Percentiles rank a stretch among this genome's conserved stretches.
phyloP scores from a whole-genome alignment of 805 yeast species.

The Saccharomycopsis microspora region DNA sequence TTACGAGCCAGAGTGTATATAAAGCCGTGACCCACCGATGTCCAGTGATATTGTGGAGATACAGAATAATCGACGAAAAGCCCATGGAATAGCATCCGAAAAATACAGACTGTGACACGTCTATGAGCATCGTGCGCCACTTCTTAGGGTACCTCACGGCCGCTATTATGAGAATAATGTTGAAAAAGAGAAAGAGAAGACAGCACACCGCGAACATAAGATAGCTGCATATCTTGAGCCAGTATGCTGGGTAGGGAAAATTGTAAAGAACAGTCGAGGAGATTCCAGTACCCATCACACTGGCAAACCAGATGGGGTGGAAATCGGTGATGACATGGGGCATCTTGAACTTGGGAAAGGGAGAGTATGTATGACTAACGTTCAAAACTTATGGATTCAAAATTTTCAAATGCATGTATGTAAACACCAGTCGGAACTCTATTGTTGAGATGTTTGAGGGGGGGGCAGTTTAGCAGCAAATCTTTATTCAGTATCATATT shows the following conservation, averaged over 20 bases:
- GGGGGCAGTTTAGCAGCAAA: too few relatives aligned
- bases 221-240: slow-evolving; percentile 47
- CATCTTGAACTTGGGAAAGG: too few relatives aligned
- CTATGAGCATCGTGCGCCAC: slow-evolving; percentile 23
- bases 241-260: slow-evolving; percentile 53
- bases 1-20: slow-evolving; percentile 70
- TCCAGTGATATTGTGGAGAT: slow-evolving; percentile 28
- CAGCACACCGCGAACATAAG: slow-evolving; percentile 54
- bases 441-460: too few relatives aligned
- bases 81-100: slow-evolving; percentile 84
- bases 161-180: slow-evolving; percentile 31
- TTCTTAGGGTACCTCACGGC: slow-evolving; percentile 24
- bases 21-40: slow-evolving; percentile 34
- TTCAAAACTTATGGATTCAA: too few relatives aligned
- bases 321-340: slow-evolving; percentile 6
- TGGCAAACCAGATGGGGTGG: slow-evolving; percentile 40
- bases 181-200: slow-evolving; percentile 32
- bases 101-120: slow-evolving; percentile 43
- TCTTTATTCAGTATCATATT: too few relatives aligned
- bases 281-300: slow-evolving; percentile 83
- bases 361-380: too few relatives aligned
- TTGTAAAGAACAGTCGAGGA: slow-evolving; percentile 45
- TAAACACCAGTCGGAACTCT: too few relatives aligned
- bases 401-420: too few relatives aligned
- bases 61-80: slow-evolving; percentile 47